Percentiles rank a stretch among this genome's conserved stretches.
phyloP scores from a whole-genome alignment of 2,329 filamentous ascomycete genomes.

The Calonectria naviculata region DNA sequence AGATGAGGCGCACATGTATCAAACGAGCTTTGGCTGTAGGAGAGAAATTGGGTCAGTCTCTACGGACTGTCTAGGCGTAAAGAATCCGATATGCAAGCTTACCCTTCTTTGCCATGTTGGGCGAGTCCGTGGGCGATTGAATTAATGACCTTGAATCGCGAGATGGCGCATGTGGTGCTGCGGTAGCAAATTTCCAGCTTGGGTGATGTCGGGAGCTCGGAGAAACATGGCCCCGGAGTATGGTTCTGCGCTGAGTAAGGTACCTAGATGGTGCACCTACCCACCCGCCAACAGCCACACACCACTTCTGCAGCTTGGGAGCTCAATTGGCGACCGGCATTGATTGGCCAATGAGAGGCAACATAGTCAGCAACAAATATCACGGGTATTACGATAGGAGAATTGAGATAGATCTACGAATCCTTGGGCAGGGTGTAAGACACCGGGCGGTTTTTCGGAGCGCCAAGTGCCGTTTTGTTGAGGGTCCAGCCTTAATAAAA shows the following conservation, averaged over 20 bases:
- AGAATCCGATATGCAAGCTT: background rate
- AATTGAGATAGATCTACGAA: background rate
- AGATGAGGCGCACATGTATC: constrained; percentile 92
- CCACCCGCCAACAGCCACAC: background rate
- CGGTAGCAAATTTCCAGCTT: constrained; percentile 39
- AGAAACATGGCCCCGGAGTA: constrained; percentile 33
- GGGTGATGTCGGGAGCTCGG: constrained; percentile 26
- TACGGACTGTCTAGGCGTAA: background rate
- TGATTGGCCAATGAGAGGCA: constrained; percentile 32
- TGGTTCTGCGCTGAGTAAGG: constrained; percentile 10
- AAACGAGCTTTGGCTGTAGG: constrained; percentile 86
- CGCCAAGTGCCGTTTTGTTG: background rate
- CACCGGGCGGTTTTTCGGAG: background rate
- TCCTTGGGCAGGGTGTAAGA: constrained; percentile 3
- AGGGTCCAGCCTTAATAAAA: background rate
- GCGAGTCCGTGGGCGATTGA: constrained; percentile 16
- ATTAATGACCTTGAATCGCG: constrained; percentile 28
- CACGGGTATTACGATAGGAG: constrained; percentile 26
- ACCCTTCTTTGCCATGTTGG: constrained; percentile 44
- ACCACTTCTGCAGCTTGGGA: background rate
- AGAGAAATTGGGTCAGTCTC: constrained; percentile 22
- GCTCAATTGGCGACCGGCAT: background rate
- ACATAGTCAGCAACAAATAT: constrained; percentile 17
- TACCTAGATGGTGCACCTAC: constrained; percentile 9
- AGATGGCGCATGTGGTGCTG: constrained; percentile 23